Base-by-base conservation (phyloP, 2,329 filamentous ascomycete genomes). In the Fusarium continuum region DNA sequence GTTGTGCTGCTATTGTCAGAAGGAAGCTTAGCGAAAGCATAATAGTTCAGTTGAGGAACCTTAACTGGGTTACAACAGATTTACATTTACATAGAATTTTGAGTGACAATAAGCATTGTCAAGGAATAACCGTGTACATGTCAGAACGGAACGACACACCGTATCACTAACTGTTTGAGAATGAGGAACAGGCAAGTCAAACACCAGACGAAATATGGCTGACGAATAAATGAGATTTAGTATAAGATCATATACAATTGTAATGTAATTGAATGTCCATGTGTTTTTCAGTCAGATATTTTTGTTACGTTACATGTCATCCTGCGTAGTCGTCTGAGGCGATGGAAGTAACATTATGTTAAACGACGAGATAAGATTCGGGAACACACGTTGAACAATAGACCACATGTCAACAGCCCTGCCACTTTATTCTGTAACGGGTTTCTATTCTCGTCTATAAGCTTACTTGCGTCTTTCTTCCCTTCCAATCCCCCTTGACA, bases 361-460 rank as follows among this genome's bases (percentile, higher is more conserved):
- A 17, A 55, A 55, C 26, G 29, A 35, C 32, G 3, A 58, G 35
- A 43, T 44, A 52, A 58, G 44, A 44, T 52, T 54, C 41, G 22
- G 31, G 7, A 32, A 22, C 26, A 52, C 36, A 58, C 17, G 44
- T 58, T 44, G 13, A 43, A 52, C 36, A 23, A 14, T 10, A 29
- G 43, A 38, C 35, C 17, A 51, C 29, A 51, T 38, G 41, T 38
- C 10, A 58, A 43, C 44, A 36, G 36, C 16, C 32, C 22, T 17
- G 25, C 38, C n/a, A 26, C 31, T 25, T 52, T 6, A 6, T 43
- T 44, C 28, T 26, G 16, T n/a, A 52, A 52, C 1, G 6, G 11
- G n/a, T 1, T 10, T 10, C 8, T 38, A 11, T 14, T 34, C 17
- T 32, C n/a, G 25, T 28, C 10, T 34, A n/a, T n/a, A 14, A 32